phyloP scores from a whole-genome alignment of 2,329 filamentous ascomycete genomes.

The Aspergillus ustus region DNA sequence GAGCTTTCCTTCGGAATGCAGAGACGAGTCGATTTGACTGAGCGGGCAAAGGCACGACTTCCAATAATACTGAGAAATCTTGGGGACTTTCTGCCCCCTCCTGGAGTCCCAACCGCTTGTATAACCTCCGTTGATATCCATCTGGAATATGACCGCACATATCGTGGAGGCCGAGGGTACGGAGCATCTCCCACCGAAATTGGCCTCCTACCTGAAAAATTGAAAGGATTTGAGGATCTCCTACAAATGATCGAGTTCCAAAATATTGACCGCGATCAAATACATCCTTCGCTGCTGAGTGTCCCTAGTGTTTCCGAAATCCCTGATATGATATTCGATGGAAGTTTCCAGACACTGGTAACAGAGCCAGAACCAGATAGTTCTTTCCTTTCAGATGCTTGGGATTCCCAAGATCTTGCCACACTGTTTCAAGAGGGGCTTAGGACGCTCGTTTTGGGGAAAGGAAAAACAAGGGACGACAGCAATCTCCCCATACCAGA shows the following conservation, averaged over 20 bases:
- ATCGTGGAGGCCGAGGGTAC: not conserved
- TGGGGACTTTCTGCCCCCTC: slow-evolving; percentile 24
- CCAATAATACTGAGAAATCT: slow-evolving; percentile 25
- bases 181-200: not conserved
- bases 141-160: slow-evolving; percentile 21
- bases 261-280: not conserved
- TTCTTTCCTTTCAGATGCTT: not conserved
- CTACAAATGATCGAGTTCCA: not conserved
- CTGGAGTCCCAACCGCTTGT: slow-evolving; percentile 17
- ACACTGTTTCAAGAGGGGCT: slow-evolving; percentile 35
- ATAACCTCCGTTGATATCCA: slow-evolving; percentile 29
- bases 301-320: not conserved
- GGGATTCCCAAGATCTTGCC: slow-evolving; percentile 10
- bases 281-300: not conserved
- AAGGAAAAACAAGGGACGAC: not conserved
- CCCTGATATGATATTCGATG: not conserved
- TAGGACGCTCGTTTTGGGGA: slow-evolving; percentile 11
- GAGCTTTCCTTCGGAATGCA: slow-evolving; percentile 30
- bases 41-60: slow-evolving; percentile 13
- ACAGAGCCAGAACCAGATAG: not conserved
- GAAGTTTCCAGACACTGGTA: not conserved
- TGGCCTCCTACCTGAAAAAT: not conserved
- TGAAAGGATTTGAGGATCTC: not conserved
- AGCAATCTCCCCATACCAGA: slow-evolving; percentile 10
- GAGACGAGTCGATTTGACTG: slow-evolving; percentile 3